These are phyloP conservation scores for Daldinia caldariorum DNA, from an alignment of 495 filamentous ascomycete genomes.

Conservation along the genomic window DNA sequence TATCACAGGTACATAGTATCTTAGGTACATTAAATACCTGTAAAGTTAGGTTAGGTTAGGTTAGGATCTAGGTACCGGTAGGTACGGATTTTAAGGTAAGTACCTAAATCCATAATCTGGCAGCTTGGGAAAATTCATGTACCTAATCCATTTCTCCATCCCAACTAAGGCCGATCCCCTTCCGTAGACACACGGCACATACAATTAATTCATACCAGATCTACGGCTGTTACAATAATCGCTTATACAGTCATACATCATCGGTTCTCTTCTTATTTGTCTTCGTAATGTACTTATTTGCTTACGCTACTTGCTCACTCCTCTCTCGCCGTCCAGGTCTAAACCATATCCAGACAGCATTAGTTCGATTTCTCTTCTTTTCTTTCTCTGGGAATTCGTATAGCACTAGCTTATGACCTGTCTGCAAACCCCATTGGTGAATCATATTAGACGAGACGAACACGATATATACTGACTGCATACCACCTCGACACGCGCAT, in stretches of 20 bases:
- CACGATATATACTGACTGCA: neutral
- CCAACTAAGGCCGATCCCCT: neutral
- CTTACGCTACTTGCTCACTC: neutral
- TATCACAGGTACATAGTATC: no score
- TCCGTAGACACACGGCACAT: neutral
- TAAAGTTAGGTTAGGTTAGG: no score
- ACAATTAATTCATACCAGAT: neutral
- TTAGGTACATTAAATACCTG: no score
- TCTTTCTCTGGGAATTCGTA: constrained; percentile 16
- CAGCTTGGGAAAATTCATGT: neutral
- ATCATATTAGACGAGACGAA: neutral
- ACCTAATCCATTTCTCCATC: constrained; percentile 2
- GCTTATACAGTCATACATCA: neutral
- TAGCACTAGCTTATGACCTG: constrained; percentile 7
- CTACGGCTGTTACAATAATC: neutral
- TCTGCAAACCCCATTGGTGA: constrained; percentile 13
- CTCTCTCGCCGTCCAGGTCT: constrained; percentile 4
- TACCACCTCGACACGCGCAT: constrained; percentile 9
- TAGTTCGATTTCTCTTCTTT: neutral
- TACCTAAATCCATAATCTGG: no score
- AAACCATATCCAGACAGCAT: neutral
- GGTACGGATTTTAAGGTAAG: no score
- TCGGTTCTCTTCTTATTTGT: neutral
- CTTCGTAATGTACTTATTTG: no score
- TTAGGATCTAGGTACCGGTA: no score